These are phyloP conservation scores for Mycena olivaceomarginata DNA, from an alignment of 768 basidiomycete species.

Conservation along the genomic window DNA sequence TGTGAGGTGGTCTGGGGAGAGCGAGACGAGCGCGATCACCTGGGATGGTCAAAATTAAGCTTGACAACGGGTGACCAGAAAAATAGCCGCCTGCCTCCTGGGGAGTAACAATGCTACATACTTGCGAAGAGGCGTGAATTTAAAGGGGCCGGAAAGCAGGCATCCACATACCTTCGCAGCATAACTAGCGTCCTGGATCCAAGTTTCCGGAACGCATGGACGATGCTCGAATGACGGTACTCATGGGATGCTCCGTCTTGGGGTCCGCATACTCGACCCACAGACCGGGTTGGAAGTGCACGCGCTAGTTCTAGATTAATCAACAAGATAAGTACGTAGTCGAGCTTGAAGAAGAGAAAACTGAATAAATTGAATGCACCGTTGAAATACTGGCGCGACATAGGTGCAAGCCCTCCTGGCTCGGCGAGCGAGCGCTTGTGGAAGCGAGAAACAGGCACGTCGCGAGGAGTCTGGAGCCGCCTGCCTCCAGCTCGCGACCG, in stretches of 20 bases:
- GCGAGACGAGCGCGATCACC: constrained; percentile 63
- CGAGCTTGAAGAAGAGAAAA: too few species aligned
- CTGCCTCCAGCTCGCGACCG: constrained; percentile 64
- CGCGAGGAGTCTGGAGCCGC: constrained; percentile 70
- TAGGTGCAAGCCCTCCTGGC: constrained; percentile 72
- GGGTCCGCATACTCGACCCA: constrained; percentile 63
- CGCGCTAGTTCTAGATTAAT: constrained; percentile 62
- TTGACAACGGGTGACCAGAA: too few species aligned
- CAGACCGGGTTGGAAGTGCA: constrained; percentile 64
- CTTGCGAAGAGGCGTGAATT: neutral
- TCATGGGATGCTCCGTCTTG: constrained; percentile 64
- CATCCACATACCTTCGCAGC: constrained; percentile 64
- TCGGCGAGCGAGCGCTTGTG: constrained; percentile 74
- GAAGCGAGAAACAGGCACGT: constrained; percentile 73
- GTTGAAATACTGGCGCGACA: constrained; percentile 76
- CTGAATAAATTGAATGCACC: constrained; percentile 51
- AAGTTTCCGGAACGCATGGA: constrained; percentile 58
- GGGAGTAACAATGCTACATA: constrained; percentile 60
- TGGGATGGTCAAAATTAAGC: constrained; percentile 36
- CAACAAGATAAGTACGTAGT: neutral
- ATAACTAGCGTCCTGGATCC: constrained; percentile 65
- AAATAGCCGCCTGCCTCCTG: constrained; percentile 54
- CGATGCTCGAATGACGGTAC: constrained; percentile 61
- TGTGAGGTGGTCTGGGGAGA: constrained; percentile 66
- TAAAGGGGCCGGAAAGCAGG: neutral